phyloP scores from a whole-genome alignment of 2,329 filamentous ascomycete genomes.

The Talaromyces sp. region DNA sequence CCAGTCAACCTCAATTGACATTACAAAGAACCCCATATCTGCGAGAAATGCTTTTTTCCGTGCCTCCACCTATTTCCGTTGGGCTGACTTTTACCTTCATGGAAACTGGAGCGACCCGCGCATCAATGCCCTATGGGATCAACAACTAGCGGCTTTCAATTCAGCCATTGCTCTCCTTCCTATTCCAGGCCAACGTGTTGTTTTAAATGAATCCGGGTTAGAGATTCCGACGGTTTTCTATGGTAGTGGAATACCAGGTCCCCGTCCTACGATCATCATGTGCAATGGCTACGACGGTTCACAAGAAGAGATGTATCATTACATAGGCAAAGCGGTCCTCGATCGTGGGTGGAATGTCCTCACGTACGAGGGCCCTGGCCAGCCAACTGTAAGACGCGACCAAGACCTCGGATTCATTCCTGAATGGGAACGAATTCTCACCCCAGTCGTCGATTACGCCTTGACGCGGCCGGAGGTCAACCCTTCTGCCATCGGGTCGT shows the following conservation, averaged over 20 bases:
- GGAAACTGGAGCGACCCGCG: slow-evolving; percentile 41
- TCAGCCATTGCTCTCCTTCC: slow-evolving; percentile 4
- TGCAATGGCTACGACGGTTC: slow-evolving; percentile 36
- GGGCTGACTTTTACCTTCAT: slow-evolving; percentile 32
- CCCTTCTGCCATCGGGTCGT: slow-evolving; percentile 33
- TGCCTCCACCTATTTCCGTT: slow-evolving; percentile 39
- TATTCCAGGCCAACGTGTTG: background rate
- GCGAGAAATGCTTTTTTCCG: slow-evolving; percentile 37
- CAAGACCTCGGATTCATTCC: slow-evolving; percentile 32
- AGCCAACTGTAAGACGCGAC: slow-evolving; percentile 37
- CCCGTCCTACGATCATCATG: slow-evolving; percentile 38
- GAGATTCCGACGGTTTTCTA: slow-evolving; percentile 40
- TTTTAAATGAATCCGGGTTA: slow-evolving; percentile 25
- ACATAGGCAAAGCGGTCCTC: slow-evolving; percentile 27
- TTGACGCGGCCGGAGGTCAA: slow-evolving; percentile 29
- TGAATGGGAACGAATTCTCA: slow-evolving; percentile 39
- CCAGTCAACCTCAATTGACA: slow-evolving; percentile 21
- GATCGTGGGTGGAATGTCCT: slow-evolving; percentile 43
- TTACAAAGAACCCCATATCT: slow-evolving; percentile 30
- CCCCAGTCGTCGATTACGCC: slow-evolving; percentile 31
- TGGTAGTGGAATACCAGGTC: slow-evolving; percentile 17
- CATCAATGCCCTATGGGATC: slow-evolving; percentile 24
- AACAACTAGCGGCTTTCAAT: slow-evolving; percentile 6
- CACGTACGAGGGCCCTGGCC: slow-evolving; percentile 48
- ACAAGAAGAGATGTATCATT: slow-evolving; percentile 43